Percentiles rank a stretch among this genome's conserved stretches.
Conservation (phyloP, 2,329 filamentous ascomycete genomes). For the Trichophyton simii region DNA sequence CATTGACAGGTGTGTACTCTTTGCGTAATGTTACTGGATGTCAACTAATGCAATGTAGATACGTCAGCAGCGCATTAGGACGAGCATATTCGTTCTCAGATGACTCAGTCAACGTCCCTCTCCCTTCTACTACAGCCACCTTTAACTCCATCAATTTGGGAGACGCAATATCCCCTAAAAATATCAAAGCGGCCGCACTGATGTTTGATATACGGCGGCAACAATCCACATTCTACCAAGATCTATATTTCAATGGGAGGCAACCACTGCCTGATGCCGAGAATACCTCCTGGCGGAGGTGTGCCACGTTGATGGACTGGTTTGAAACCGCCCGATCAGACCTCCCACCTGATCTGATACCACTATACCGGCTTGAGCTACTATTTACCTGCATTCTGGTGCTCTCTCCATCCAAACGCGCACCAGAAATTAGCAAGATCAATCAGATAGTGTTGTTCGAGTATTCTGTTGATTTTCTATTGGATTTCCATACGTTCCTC, state of each 20-base stretch:
- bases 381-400: conserved; percentile 87
- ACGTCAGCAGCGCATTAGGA: conserved; percentile 77
- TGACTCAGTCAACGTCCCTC: conserved; percentile 68
- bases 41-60: conserved; percentile 36
- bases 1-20: conserved; percentile 57
- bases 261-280: conserved; percentile 54
- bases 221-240: conserved; percentile 82
- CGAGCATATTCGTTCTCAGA: conserved; percentile 89
- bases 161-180: conserved; percentile 37
- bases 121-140: conserved; percentile 45
- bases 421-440: conserved; percentile 59
- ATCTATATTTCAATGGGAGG: conserved; percentile 67
- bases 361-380: conserved; percentile 75
- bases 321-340: conserved; percentile 58
- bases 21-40: background rate
- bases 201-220: conserved; percentile 73
- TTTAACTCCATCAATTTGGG: conserved; percentile 26
- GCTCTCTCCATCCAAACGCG: conserved; percentile 63
- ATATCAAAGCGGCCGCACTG: conserved; percentile 58
- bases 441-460: conserved; percentile 75
- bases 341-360: conserved; percentile 52
- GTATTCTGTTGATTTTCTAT: conserved; percentile 69
- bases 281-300: conserved; percentile 28
- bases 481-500: conserved; percentile 57
- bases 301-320: conserved; percentile 59